Base-by-base conservation (phyloP, 106 monocot species). In the Dioscorea alata region DNA sequence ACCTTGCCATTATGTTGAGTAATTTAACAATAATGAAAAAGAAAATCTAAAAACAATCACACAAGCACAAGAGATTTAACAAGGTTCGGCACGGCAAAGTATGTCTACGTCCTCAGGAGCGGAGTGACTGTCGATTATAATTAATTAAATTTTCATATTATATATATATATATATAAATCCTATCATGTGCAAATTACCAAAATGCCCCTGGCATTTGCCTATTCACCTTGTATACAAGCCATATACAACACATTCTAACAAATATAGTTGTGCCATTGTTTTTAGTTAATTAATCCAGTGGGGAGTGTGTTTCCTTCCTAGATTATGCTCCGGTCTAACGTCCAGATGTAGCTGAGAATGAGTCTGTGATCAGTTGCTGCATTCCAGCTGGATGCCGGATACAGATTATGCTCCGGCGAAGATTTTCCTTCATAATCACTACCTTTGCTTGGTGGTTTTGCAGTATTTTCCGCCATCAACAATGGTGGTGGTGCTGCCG, bases 321-420 rank as follows among this genome's bases (percentile, higher is more conserved):
- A 49, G 16, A 48, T 70, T 6, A 15, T 65, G 12, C 22, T 89
- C 48, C 78, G 96, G 14, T 28, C 78, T 9, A 76, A 84, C 57
- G 52, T 96, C 42, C 96, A 96, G 69, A 86, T 78, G 86, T 92
- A 89, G 62, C 35, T 96, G 64, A 96, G n/a, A n/a, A 96, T 51
- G 96, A 96, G 82, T 76, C 86, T 0, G 91, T 96, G 61, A 96
- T 63, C 96, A 96, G 84, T 74, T 84, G 66, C 70, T 96, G 69
- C 91, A 96, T 63, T 62, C 69, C 0, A 79, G 80, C 48, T 67
- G 75, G 69, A 60, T 74, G 20, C 81, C 86, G 0, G 91, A 91
- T 42, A 17, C 82, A 71, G 96, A 88, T 60, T 91, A 86, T 54
- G 96, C 79, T 6, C 70, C 91, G 63, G 91, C 96, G 17, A 96